Base-by-base conservation (phyloP, 2,329 filamentous ascomycete genomes). In the Apiospora hydei region DNA sequence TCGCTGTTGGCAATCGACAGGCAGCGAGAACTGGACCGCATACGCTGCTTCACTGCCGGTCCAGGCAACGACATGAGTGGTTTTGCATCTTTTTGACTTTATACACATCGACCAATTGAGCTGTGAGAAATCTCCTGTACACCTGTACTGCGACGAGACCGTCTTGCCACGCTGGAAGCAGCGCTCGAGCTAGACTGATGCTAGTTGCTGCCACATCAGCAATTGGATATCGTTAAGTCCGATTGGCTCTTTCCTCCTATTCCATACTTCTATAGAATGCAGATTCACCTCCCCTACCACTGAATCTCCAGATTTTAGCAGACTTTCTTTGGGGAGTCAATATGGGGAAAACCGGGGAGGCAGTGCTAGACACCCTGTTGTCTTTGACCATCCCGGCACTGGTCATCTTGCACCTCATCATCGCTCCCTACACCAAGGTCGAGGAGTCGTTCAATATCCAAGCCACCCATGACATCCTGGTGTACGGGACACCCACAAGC, bases 391-490 rank as follows among this genome's bases (percentile, higher is more conserved):
- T 95, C 72, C 92, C 93, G 1, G 81, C 86, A 2, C 80, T 92
- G 46, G 86, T 94, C 76, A 81, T 93, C 72, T 71, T 93, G 71
- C 94, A 98, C 82, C 89, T 97, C 71, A 79, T 90, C 73, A 81
- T 91, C 34, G 90, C 95, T 14, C 96, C 96, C 0, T 96, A 97
- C 84, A 98, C 95, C 72, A 99, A 99, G 82, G 96, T 99, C 73
- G 96, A 99, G 82, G 96, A 99, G 83, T 98, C 96, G 0, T 98
- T 99, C 88, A 98, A 98, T 81, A 90, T 98, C 72, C 96, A 99
- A 82, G 96, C 96, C 7, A 89, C 91, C 3, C 96, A 98, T 82
- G 96, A 99, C 81, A 92, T 99, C 47, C 82, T 98, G 73, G 88
- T 89, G 49, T 94, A 96, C 80, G 95, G 95, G 34, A 90, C 94